Conservation (phyloP, 306 rosid genomes). For the Bauhinia variegata region DNA sequence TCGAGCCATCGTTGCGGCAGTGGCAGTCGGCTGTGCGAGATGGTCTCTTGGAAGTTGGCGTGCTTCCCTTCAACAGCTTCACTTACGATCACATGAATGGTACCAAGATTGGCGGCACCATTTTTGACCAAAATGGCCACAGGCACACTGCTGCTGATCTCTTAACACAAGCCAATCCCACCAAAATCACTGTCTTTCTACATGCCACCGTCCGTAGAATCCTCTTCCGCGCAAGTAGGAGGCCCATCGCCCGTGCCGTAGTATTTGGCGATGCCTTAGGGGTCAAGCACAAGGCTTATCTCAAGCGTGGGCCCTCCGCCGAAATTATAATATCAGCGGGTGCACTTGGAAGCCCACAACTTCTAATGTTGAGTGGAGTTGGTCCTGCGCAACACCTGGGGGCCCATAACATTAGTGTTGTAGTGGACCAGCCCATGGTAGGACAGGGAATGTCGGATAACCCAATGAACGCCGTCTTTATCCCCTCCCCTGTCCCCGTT, state of each 20-base stretch:
- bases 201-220: constrained; percentile 64
- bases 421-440: constrained; percentile 57
- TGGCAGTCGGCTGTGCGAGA: constrained; percentile 76
- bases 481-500: constrained; percentile 70
- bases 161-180: constrained; percentile 61
- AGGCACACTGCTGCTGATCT: constrained; percentile 83
- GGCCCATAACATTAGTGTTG: constrained; percentile 51
- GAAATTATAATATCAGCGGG: constrained; percentile 72
- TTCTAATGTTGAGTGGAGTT: constrained; percentile 67
- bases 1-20: constrained; percentile 49
- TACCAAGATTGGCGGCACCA: constrained; percentile 82
- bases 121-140: constrained; percentile 56
- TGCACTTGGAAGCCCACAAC: constrained; percentile 85
- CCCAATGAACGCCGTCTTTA: constrained; percentile 68
- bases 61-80: constrained; percentile 70
- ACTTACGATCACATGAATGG: constrained; percentile 75
- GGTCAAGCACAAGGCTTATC: constrained; percentile 46
- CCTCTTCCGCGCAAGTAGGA: constrained; percentile 55
- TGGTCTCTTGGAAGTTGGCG: constrained; percentile 59
- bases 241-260: constrained; percentile 66
- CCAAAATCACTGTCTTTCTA: constrained; percentile 49
- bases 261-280: constrained; percentile 54
- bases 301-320: constrained; percentile 30
- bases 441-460: constrained; percentile 74
- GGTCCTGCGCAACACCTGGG: constrained; percentile 53